These are phyloP conservation scores for Lindgomyces ingoldianus DNA, from an alignment of 495 filamentous ascomycete species.

Conservation along the genomic window DNA sequence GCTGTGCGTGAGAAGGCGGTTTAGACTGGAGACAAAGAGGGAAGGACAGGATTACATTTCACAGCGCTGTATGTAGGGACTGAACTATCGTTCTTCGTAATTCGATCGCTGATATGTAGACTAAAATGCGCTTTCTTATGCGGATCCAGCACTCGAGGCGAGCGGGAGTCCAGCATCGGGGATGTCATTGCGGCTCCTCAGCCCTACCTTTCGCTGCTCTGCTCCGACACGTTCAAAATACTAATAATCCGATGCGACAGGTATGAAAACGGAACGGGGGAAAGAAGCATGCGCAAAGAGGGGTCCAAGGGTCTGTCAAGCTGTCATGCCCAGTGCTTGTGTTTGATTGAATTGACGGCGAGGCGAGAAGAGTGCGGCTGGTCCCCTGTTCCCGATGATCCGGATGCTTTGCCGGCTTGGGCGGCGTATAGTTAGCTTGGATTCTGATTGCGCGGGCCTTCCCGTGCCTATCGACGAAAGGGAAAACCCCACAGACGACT, in stretches of 20 bases:
- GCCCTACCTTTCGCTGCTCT: background rate
- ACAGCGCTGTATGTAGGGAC: conserved; percentile 13
- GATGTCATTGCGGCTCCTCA: conserved; percentile 29
- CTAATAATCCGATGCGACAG: too few relatives aligned
- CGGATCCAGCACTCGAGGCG: conserved; percentile 19
- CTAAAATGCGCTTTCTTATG: conserved; percentile 37
- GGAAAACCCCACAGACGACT: background rate
- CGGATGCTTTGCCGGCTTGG: background rate
- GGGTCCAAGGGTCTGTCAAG: background rate
- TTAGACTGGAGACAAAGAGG: background rate
- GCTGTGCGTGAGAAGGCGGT: background rate
- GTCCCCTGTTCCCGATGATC: background rate
- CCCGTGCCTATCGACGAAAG: background rate
- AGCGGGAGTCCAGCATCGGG: conserved; percentile 27
- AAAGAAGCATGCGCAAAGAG: background rate
- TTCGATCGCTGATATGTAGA: conserved; percentile 31
- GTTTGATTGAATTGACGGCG: background rate
- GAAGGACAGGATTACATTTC: conserved; percentile 24
- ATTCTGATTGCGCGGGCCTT: background rate
- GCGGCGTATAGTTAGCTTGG: background rate
- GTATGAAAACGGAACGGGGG: background rate
- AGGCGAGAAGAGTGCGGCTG: background rate
- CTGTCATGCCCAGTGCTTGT: background rate
- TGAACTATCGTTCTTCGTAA: conserved; percentile 7
- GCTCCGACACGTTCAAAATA: background rate